Conservation (phyloP, 305 asterid genomes). For the Lippia alba region DNA sequence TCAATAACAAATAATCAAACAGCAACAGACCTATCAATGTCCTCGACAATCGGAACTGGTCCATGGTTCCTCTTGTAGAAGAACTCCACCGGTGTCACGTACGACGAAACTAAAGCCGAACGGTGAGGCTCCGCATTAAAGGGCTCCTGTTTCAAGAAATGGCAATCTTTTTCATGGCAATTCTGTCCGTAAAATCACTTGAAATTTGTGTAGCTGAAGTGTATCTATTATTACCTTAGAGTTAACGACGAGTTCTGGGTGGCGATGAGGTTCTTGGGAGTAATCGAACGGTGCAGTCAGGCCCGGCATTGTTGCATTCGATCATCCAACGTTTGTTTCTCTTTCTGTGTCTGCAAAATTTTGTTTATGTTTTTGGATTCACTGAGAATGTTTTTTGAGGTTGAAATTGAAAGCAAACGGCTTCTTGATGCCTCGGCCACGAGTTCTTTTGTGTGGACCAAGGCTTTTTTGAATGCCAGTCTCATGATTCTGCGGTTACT, state of each 20-base stretch:
- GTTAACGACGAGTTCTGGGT: constrained; percentile 63
- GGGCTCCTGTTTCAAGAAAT: constrained; percentile 56
- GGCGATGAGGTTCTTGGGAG: constrained; percentile 77
- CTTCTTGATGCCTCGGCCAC: background rate
- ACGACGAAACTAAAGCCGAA: constrained; percentile 64
- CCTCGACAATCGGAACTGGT: constrained; percentile 76
- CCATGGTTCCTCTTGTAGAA: constrained; percentile 90
- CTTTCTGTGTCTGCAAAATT: no score
- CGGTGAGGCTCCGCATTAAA: constrained; percentile 91
- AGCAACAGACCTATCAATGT: constrained; percentile 52
- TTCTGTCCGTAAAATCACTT: background rate
- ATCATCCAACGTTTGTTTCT: background rate
- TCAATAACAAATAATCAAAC: background rate
- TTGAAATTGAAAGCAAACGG: constrained; percentile 12
- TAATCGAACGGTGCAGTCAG: constrained; percentile 70
- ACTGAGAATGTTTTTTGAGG: constrained; percentile 18
- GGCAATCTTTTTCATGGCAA: background rate
- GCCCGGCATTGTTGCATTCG: constrained; percentile 63
- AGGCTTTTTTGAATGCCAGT: background rate
- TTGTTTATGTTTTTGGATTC: background rate
- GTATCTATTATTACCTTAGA: constrained; percentile 51
- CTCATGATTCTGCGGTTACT: background rate
- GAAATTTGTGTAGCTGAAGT: background rate
- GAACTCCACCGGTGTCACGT: constrained; percentile 75
- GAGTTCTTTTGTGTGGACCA: background rate